Evolutionary conservation across 345 rosid species (phyloP).

Genomic region (Gossypium sturtianum): DNA sequence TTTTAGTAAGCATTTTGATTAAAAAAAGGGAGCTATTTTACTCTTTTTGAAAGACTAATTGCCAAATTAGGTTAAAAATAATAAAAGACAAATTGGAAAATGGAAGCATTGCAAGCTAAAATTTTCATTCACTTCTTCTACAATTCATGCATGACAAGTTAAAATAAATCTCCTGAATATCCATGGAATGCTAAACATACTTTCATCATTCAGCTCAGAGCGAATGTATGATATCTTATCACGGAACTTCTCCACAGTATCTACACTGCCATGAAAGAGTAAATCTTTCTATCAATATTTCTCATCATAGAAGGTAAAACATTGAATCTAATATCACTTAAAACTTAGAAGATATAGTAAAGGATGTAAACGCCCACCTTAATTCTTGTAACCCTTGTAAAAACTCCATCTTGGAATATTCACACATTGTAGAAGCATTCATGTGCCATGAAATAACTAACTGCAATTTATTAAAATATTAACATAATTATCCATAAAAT

Average conservation of each 20-base stretch:
- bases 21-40: too few relatives aligned
- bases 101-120: too few relatives aligned
- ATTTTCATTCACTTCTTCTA: too few relatives aligned
- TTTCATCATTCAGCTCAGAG: slow-evolving; percentile 89
- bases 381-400: slow-evolving; percentile 64
- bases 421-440: slow-evolving; percentile 98
- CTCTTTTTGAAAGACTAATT: too few relatives aligned
- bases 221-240: slow-evolving; percentile 80
- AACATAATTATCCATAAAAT: neutral
- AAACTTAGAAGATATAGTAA: neutral
- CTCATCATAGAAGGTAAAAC: neutral
- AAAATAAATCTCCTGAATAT: too few relatives aligned
- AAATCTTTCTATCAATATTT: slow-evolving; percentile 15
- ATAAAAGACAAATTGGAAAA: too few relatives aligned
- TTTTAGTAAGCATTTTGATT: too few relatives aligned
- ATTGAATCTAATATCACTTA: too few relatives aligned
- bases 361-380: slow-evolving; percentile 42
- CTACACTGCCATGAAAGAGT: slow-evolving; percentile 63
- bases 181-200: slow-evolving; percentile 28
- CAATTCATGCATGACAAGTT: too few relatives aligned
- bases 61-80: too few relatives aligned
- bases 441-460: slow-evolving; percentile 98
- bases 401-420: slow-evolving; percentile 89
- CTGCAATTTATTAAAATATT: slow-evolving; percentile 33
- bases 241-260: slow-evolving; percentile 69